Evolutionary conservation across 2,329 filamentous ascomycete species (phyloP).

Genomic region (Aspergillus sp.): DNA sequence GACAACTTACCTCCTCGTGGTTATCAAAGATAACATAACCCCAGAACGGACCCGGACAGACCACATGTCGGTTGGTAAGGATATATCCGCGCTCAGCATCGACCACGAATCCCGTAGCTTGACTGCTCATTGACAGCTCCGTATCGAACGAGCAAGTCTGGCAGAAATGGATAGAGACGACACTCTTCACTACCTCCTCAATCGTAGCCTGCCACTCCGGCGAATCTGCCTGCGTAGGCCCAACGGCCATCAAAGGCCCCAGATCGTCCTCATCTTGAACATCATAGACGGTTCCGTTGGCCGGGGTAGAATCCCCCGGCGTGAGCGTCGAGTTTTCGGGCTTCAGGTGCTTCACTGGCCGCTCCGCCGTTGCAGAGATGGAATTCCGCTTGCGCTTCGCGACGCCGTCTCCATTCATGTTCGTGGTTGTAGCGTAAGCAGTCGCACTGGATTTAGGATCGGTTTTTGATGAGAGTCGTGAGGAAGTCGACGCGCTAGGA

Average conservation of each 20-base stretch:
- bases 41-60: constrained; percentile 94
- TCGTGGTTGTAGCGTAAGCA: constrained; percentile 39
- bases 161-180: constrained; percentile 98
- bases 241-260: constrained; percentile 45
- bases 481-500: constrained; percentile 14
- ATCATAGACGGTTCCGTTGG: constrained; percentile 46
- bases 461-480: constrained; percentile 6
- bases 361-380: constrained; percentile 49
- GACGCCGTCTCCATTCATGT: constrained; percentile 49
- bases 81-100: constrained; percentile 91
- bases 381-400: constrained; percentile 58
- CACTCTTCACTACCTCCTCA: constrained; percentile 88
- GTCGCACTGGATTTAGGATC: constrained; percentile 5
- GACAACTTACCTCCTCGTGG: constrained; percentile 68
- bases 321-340: constrained; percentile 45
- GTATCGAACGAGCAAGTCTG: constrained; percentile 98
- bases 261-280: constrained; percentile 50
- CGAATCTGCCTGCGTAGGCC: constrained; percentile 59
- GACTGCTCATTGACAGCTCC: constrained; percentile 88
- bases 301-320: constrained; percentile 42
- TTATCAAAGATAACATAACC: constrained; percentile 99
- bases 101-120: constrained; percentile 96
- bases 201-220: constrained; percentile 96
- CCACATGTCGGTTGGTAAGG: constrained; percentile 87
- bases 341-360: constrained; percentile 57